A percentile compares a stretch with the other conserved stretches of the same genome.
phyloP scores from a whole-genome alignment of 768 basidiomycete species.

The Sporobolomyces roseus region DNA sequence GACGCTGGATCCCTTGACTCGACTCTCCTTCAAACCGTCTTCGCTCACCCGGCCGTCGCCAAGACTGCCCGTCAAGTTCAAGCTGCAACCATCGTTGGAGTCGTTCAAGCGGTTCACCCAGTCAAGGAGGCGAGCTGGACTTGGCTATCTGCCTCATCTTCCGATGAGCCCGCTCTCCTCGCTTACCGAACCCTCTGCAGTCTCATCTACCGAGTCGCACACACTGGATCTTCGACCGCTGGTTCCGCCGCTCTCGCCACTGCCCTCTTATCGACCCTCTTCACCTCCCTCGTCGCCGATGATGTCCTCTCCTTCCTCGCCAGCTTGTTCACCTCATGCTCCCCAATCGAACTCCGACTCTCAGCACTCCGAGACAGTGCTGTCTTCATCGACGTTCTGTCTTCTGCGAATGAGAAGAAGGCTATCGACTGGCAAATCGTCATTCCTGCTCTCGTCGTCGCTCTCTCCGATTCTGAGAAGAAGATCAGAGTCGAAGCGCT shows the following conservation, averaged over 20 bases:
- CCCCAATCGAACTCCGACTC: conserved; percentile 49
- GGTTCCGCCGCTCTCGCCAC: conserved; percentile 23
- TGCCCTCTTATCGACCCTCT: conserved; percentile 59
- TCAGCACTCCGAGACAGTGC: conserved; percentile 69
- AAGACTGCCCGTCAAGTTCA: conserved; percentile 41
- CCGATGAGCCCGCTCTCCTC: conserved; percentile 16
- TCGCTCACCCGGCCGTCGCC: conserved; percentile 36
- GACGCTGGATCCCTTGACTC: neutral
- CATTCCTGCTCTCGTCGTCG: conserved; percentile 46
- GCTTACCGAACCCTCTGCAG: conserved; percentile 63
- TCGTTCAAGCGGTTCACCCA: conserved; percentile 40
- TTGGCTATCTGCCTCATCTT: conserved; percentile 28
- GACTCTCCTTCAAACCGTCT: conserved; percentile 32
- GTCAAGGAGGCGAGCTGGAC: conserved; percentile 16
- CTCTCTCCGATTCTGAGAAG: conserved; percentile 42
- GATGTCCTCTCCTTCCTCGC: conserved; percentile 76
- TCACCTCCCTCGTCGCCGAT: conserved; percentile 61
- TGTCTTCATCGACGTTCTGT: conserved; percentile 75
- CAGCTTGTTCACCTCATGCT: conserved; percentile 57
- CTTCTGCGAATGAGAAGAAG: conserved; percentile 50
- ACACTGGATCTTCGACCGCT: conserved; percentile 55
- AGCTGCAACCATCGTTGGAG: conserved; percentile 41
- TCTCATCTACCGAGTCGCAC: conserved; percentile 64
- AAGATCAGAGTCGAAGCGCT: conserved; percentile 47
- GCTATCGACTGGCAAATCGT: conserved; percentile 51